Base-by-base conservation (phyloP, 2,329 filamentous ascomycete genomes). In the Aspergillus oerlinghausenensis region DNA sequence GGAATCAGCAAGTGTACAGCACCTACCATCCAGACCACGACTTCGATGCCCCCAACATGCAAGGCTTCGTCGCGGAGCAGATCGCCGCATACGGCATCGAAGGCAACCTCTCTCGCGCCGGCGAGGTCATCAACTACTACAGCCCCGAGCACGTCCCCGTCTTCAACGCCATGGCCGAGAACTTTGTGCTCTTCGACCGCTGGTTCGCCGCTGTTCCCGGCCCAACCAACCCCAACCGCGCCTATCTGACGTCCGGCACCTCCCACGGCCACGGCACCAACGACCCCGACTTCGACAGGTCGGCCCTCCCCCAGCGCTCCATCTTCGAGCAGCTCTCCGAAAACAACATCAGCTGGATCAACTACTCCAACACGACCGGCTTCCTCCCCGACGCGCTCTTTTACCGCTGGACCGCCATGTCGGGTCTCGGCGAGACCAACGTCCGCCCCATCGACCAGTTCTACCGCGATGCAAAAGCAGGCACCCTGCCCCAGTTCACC, bases 71-170 rank as follows among this genome's bases (percentile, higher is more conserved):
- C 9, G 73, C 73, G 3, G 75, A 78, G 60, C 76, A 78, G 59
- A 69, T 75, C 19, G 62, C 67, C 49, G 64, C 70, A 4, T 76
- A 71, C 60, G 59, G 65, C 3, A 67, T 72, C 7, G 57, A 72
- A 17, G 54, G 49, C 1, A 70, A 77, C 54, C 66, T 70, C 32
- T 66, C 67, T 0, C 70, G 75, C 40, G 75, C 74, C 2, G 73
- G 70, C 4, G 75, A 78, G 57, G 75, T 69, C 10, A 75, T 78
- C 57, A 75, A 77, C 58, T 79, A 78, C 62, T 77, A 77, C 56
- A 71, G 70, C 0, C 71, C 72, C 0, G 70, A 75, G 4, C 73
- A 76, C 55, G 68, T 79, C 19, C 75, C 73, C 1, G 70, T 78
- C 23, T 73, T 77, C 57, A 73, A 66, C 38, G 57, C 70, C 3